Percentiles rank a stretch among this genome's conserved stretches.
These are phyloP conservation scores for Saccharomycopsis hybrid DNA, from an alignment of 1,139 yeast species.

Conservation along the genomic window DNA sequence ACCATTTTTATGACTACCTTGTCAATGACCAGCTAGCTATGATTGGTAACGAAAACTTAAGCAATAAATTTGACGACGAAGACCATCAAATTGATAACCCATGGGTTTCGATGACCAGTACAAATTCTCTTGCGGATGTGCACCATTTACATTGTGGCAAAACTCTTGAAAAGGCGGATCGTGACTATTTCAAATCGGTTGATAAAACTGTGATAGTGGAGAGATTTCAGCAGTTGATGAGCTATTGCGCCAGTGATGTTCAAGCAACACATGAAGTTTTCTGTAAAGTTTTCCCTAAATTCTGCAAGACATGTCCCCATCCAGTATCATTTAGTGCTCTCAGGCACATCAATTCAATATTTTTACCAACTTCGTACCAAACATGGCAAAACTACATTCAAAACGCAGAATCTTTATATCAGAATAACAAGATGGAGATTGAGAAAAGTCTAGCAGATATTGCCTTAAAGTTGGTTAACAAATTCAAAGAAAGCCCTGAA, in stretches of 20 bases:
- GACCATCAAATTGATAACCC: conserved; percentile 42
- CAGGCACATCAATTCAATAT: conserved; percentile 65
- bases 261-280: conserved; percentile 67
- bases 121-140: conserved; percentile 78
- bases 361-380: conserved; percentile 67
- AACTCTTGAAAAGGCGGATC: conserved; percentile 54
- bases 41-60: conserved; percentile 26
- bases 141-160: conserved; percentile 74
- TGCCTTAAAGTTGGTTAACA: conserved; percentile 52
- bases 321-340: conserved; percentile 93
- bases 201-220: conserved; percentile 51
- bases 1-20: conserved; percentile 17
- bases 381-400: conserved; percentile 67
- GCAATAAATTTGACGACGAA: conserved; percentile 25
- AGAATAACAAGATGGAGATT: conserved; percentile 50
- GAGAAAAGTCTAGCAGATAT: conserved; percentile 51
- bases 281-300: conserved; percentile 62
- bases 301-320: conserved; percentile 69
- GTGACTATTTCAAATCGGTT: conserved; percentile 57
- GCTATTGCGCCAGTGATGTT: conserved; percentile 85
- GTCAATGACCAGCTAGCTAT: conserved; percentile 14
- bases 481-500: conserved; percentile 32
- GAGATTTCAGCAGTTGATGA: conserved; percentile 55
- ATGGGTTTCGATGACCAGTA: conserved; percentile 71
- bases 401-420: conserved; percentile 64